These are phyloP conservation scores for Cucurbitaria berberidis DNA, from an alignment of 2,329 filamentous ascomycete genomes.

Conservation along the genomic window DNA sequence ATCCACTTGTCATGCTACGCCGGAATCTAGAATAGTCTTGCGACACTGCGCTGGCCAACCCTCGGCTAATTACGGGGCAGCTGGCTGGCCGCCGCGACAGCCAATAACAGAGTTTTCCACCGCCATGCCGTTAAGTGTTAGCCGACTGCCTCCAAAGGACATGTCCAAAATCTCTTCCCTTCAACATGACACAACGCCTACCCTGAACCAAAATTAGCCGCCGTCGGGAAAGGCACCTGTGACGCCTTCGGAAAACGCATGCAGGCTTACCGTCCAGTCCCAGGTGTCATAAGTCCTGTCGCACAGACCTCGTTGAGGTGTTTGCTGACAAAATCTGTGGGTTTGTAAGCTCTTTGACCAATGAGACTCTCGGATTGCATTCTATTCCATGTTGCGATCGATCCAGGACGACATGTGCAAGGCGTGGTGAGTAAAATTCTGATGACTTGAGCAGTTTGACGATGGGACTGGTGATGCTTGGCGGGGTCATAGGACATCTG, in stretches of 20 bases:
- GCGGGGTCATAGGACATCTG: slow-evolving; percentile 16
- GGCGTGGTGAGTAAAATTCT: slow-evolving; percentile 17
- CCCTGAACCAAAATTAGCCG: slow-evolving; percentile 11
- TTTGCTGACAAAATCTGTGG: slow-evolving; percentile 20
- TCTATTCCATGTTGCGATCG: slow-evolving; percentile 4
- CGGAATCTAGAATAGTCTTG: slow-evolving; percentile 17
- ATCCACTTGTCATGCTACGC: slow-evolving; percentile 23
- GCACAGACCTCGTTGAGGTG: slow-evolving; percentile 7
- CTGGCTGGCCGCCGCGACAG: slow-evolving; percentile 2
- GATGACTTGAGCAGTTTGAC: slow-evolving; percentile 3
- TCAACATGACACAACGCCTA: background rate
- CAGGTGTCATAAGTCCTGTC: background rate
- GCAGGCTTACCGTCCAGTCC: slow-evolving; percentile 1
- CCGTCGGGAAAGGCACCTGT: slow-evolving; percentile 17
- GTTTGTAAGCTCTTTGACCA: slow-evolving; percentile 18
- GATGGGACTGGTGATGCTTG: slow-evolving; percentile 16
- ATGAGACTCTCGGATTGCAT: background rate
- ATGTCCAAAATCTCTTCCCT: slow-evolving; percentile 1
- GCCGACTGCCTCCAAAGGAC: slow-evolving; percentile 21
- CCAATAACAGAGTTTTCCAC: slow-evolving; percentile 26
- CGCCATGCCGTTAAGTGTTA: slow-evolving; percentile 18
- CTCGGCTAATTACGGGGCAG: slow-evolving; percentile 19
- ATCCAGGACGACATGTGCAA: slow-evolving; percentile 6
- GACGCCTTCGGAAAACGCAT: slow-evolving; percentile 14
- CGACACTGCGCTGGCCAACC: background rate